A percentile compares a stretch with the other conserved stretches of the same genome.
These are phyloP conservation scores for Calocybe indica DNA, from an alignment of 768 basidiomycete genomes.

Conservation along the genomic window DNA sequence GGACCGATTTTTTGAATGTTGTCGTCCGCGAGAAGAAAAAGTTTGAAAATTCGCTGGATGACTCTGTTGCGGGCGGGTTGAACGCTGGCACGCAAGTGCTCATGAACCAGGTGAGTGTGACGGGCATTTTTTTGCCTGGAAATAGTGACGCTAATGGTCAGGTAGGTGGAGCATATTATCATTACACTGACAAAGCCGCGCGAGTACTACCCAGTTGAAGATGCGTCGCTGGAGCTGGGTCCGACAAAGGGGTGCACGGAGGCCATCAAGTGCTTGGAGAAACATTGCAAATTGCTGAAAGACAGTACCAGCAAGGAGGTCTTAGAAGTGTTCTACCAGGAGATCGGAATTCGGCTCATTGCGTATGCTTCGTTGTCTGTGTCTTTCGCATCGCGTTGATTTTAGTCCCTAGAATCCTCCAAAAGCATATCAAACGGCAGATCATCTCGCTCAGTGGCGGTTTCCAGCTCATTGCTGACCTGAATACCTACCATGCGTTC, in stretches of 20 bases:
- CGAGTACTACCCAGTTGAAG: constrained; percentile 88
- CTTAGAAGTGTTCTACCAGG: constrained; percentile 95
- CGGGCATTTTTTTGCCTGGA: not conserved
- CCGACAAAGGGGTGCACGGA: constrained; percentile 87
- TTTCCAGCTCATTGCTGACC: constrained; percentile 92
- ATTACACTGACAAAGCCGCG: constrained; percentile 73
- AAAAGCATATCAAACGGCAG: constrained; percentile 95
- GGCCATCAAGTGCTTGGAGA: constrained; percentile 82
- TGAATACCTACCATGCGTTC: constrained; percentile 91
- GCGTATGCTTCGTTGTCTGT: constrained; percentile 42
- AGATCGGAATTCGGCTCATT: constrained; percentile 87
- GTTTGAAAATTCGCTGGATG: constrained; percentile 89
- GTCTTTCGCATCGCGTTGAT: not conserved
- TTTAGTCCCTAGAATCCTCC: constrained; percentile 63
- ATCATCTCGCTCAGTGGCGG: constrained; percentile 94
- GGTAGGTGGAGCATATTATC: constrained; percentile 90
- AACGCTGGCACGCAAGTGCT: constrained; percentile 94
- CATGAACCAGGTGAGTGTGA: constrained; percentile 75
- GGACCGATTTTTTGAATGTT: constrained; percentile 87
- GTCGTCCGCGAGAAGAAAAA: constrained; percentile 96
- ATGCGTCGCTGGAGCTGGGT: constrained; percentile 70
- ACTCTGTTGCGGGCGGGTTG: constrained; percentile 87
- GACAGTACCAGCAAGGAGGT: constrained; percentile 96
- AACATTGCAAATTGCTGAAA: constrained; percentile 85
- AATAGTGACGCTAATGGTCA: not conserved